phyloP scores from a whole-genome alignment of 805 yeast species.

The Metschnikowia amazonensis region DNA sequence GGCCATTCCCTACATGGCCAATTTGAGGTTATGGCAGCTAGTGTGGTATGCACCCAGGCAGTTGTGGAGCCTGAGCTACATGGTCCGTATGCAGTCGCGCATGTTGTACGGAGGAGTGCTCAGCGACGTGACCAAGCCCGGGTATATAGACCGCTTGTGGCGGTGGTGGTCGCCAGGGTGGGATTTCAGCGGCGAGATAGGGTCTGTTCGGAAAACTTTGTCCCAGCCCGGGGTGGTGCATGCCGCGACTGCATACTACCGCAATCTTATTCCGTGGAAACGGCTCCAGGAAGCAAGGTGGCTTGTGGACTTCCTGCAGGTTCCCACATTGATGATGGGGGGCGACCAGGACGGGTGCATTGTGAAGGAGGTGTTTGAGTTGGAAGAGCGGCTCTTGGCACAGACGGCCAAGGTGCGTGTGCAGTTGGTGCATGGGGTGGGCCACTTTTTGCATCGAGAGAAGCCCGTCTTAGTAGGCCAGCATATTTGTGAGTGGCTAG shows the following conservation, averaged over 20 bases:
- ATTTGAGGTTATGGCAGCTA: conserved; percentile 26
- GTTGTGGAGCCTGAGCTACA: conserved; percentile 32
- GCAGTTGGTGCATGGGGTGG: conserved; percentile 25
- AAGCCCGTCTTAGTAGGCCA: conserved; percentile 29
- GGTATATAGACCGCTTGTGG: conserved; percentile 35
- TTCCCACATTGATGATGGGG: conserved; percentile 35
- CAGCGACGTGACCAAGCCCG: conserved; percentile 15
- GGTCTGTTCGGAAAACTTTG: conserved; percentile 28
- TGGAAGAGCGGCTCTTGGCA: conserved; percentile 22
- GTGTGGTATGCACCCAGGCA: conserved; percentile 33
- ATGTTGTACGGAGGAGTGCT: conserved; percentile 20
- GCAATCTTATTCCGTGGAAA: conserved; percentile 23
- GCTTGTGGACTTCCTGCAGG: conserved; percentile 31
- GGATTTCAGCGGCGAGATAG: conserved; percentile 28
- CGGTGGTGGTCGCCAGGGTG: conserved; percentile 39
- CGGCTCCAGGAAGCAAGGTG: conserved; percentile 19
- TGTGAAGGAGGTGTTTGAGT: conserved; percentile 24
- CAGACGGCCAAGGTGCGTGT: conserved; percentile 21
- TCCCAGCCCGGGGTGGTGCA: conserved; percentile 25
- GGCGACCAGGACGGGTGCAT: conserved; percentile 42
- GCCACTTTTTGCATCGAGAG: conserved; percentile 42
- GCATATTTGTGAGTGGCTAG: conserved; percentile 29
- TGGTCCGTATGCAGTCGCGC: conserved; percentile 35
- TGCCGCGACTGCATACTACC: conserved; percentile 38
- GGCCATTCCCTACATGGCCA: conserved; percentile 37